These are phyloP conservation scores for Neophaeococcomyces mojaviensis DNA, from an alignment of 2,329 filamentous ascomycete species.

Conservation along the genomic window DNA sequence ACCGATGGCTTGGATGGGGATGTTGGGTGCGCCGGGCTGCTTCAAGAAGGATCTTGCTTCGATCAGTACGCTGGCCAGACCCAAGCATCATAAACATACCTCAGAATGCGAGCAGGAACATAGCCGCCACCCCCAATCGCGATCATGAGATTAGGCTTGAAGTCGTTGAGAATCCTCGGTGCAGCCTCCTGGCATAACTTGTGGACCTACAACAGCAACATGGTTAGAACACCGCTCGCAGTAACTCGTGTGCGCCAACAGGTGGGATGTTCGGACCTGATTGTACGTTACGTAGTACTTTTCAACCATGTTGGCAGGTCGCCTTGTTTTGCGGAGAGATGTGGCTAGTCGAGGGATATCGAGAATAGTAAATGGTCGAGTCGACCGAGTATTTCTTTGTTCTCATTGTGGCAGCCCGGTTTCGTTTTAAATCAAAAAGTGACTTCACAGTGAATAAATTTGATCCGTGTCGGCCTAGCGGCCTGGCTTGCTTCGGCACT, in stretches of 20 bases:
- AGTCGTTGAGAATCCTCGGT: slow-evolving; percentile 69
- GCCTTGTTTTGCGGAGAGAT: neutral
- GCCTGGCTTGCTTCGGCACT: no score
- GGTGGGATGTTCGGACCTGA: slow-evolving; percentile 48
- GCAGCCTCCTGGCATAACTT: slow-evolving; percentile 90
- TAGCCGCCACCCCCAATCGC: slow-evolving; percentile 97
- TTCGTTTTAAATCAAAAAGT: no score
- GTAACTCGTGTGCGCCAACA: neutral
- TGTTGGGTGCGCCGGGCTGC: slow-evolving; percentile 77
- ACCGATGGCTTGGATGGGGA: slow-evolving; percentile 97
- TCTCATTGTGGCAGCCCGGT: no score
- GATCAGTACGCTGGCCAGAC: neutral
- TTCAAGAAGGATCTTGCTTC: slow-evolving; percentile 74
- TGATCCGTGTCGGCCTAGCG: no score
- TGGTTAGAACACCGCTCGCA: neutral
- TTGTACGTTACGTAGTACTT: slow-evolving; percentile 91
- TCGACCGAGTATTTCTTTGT: neutral
- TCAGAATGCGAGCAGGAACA: slow-evolving; percentile 90
- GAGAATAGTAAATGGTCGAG: neutral
- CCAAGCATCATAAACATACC: slow-evolving; percentile 41
- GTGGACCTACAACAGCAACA: slow-evolving; percentile 61
- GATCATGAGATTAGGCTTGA: slow-evolving; percentile 94
- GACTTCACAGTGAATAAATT: no score
- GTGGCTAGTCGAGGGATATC: neutral
- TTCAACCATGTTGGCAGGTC: slow-evolving; percentile 54